phyloP scores from a whole-genome alignment of 2,329 filamentous ascomycete genomes.

The Hymenoscyphus linearis region DNA sequence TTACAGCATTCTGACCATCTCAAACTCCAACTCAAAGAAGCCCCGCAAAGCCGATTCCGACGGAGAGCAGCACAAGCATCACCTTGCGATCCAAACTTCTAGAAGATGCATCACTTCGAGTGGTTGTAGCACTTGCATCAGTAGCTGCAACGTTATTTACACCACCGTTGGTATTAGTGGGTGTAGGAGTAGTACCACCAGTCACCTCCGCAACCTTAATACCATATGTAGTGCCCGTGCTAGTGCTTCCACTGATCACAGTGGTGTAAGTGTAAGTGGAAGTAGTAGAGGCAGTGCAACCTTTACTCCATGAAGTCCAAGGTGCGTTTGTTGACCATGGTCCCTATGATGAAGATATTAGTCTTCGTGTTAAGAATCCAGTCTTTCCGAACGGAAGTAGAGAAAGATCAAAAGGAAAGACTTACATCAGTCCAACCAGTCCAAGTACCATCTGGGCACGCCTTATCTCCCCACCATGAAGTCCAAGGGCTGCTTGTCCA shows the following conservation, averaged over 20 bases:
- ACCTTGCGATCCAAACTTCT: background rate
- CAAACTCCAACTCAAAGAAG: background rate
- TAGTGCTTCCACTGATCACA: slow-evolving; percentile 2
- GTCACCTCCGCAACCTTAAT: slow-evolving; percentile 11
- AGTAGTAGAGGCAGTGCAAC: slow-evolving; percentile 12
- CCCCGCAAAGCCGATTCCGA: background rate
- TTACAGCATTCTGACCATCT: background rate
- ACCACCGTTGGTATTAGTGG: background rate
- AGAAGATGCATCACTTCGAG: background rate
- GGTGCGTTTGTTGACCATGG: slow-evolving; percentile 11
- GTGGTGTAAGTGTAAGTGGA: slow-evolving; percentile 9
- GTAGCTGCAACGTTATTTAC: background rate
- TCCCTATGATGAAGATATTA: background rate
- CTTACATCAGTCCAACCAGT: slow-evolving; percentile 13
- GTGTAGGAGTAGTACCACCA: background rate
- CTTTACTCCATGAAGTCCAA: slow-evolving; percentile 13
- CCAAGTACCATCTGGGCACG: slow-evolving; percentile 12
- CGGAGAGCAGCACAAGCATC: background rate
- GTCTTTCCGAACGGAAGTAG: no score
- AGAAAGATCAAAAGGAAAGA: background rate
- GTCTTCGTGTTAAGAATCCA: background rate
- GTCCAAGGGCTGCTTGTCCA: slow-evolving; percentile 14
- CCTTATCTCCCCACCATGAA: slow-evolving; percentile 11
- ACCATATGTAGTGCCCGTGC: slow-evolving; percentile 9
- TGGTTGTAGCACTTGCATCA: background rate